Base-by-base conservation (phyloP, 1,284 basidiomycete species). In the Microbotryum violaceum region DNA sequence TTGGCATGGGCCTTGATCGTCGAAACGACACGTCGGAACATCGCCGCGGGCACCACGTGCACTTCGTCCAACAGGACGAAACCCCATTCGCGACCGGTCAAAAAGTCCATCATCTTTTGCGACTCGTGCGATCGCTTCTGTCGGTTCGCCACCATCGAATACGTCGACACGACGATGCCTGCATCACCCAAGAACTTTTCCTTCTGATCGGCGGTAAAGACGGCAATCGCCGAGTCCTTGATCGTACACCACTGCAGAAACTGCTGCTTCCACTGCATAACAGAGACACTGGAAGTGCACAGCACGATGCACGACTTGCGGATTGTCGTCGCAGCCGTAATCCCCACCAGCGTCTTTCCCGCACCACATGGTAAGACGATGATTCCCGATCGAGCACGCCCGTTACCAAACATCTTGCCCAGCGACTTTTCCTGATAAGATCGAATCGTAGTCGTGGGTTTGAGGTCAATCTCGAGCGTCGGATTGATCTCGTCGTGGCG, bases 321-420 rank as follows among this genome's bases (percentile, higher is more conserved):
- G 79, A 98, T 96, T 21, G 96, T 98, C 73, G 93, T 97, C 14
- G 96, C 96, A 4, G 96, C 96, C 0, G 96, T 98, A 72, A 99
- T 97, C 20, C 96, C 96, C 7, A 98, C 96, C 5, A 99, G 82
- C 12, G 96, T 98, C 79, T 99, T 98, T 53, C 96, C 96, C 37
- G 96, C 96, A 64, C 96, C 96, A 74, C 96, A 99, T 47, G 96
- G 96, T 37, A 99, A 80, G 5, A 99, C 96, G 67, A 99, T 98
- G 71, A 99, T 98, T 4, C 96, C 96, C 54, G 93, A 97, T 61
- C 93, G 84, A 51, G 93, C 93, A 73, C 93, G 91, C 87, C 91
- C 93, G 75, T 97, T 97, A 61, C 93, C 93, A 75, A 97, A 97
- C 93, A 97, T 97, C 77, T 97, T 97, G 68, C 90, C 92, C 54